These are phyloP conservation scores for Arctium minus DNA, from an alignment of 129 eudicot genomes.

Conservation along the genomic window DNA sequence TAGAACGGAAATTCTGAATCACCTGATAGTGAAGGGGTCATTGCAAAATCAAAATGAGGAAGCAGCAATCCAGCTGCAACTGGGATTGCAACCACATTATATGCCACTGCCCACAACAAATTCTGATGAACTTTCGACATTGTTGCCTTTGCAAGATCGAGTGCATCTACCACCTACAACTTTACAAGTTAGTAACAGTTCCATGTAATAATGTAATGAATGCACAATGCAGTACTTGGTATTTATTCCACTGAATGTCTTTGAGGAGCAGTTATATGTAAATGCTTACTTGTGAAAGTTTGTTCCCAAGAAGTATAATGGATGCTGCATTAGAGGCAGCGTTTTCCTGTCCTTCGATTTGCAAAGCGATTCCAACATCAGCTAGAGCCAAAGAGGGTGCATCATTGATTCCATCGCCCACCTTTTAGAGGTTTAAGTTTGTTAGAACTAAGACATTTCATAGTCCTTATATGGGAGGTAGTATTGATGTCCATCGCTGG, in stretches of 20 bases:
- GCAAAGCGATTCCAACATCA: conserved; percentile 93
- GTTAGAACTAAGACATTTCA: neutral
- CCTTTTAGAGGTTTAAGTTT: conserved; percentile 34
- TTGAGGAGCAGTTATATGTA: neutral
- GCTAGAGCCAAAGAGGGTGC: conserved; percentile 98
- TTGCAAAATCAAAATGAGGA: conserved; percentile 91
- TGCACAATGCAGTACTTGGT: no score
- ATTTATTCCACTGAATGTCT: neutral
- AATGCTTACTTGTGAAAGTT: conserved; percentile 69
- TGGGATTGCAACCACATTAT: conserved; percentile 82
- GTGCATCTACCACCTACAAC: conserved; percentile 78
- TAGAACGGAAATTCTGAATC: neutral
- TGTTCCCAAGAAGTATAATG: conserved; percentile 87
- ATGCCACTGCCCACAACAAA: conserved; percentile 92
- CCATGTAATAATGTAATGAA: neutral
- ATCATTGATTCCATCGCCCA: conserved; percentile 94
- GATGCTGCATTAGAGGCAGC: conserved; percentile 99
- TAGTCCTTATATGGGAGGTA: neutral
- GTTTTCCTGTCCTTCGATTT: conserved; percentile 83
- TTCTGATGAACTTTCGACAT: conserved; percentile 92
- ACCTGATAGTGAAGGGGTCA: conserved; percentile 99
- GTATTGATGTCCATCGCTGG: neutral
- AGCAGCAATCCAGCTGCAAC: conserved; percentile 85
- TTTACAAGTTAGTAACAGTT: neutral
- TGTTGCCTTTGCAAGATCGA: conserved; percentile 90